Evolutionary conservation across 106 monocot species (phyloP), one percentile per base, ranked within the genome.

Genomic region (Alisma plantagoaquatica): DNA sequence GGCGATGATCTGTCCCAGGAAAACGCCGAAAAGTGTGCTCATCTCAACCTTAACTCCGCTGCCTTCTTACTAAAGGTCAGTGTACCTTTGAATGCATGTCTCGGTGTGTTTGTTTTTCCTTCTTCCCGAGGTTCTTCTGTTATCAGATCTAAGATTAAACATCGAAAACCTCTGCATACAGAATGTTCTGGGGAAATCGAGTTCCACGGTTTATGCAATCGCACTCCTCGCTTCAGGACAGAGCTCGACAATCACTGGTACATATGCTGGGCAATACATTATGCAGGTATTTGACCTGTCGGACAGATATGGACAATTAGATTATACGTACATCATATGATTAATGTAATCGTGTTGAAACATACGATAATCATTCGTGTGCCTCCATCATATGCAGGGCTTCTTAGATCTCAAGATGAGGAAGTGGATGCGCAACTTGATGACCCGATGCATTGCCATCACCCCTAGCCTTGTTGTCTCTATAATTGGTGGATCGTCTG

Each of bases 241-340:
- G 41, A 84, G 84, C 70, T 91, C 90, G 7, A 77, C 80, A 17
- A 91, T 91, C 23, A 81, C 90, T 6, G 90, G 90, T 1, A 91
- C 90, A 23, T 91, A 91, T 29, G 84, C 90, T 0, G 90, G 90
- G 2, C 90, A 91, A 52, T 91, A 66, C 43, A 60, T 90, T 29
- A 90, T 90, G 90, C 84, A 91, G 84, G 90, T 61, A 51, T 20
- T 54, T 27, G 31, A 29, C 20, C n/a, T n/a, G n/a, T n/a, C n/a
- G n/a, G n/a, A n/a, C n/a, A n/a, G n/a, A n/a, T n/a, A n/a, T n/a
- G n/a, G n/a, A n/a, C n/a, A n/a, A n/a, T n/a, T n/a, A n/a, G n/a
- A n/a, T n/a, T n/a, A n/a, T n/a, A n/a, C n/a, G n/a, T n/a, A n/a
- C 15, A 20, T 16, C 6, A 29, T n/a, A 30, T 29, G 20, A 53